These are phyloP conservation scores for Potentilla sterilis DNA, from an alignment of 306 rosid genomes.

Conservation along the genomic window DNA sequence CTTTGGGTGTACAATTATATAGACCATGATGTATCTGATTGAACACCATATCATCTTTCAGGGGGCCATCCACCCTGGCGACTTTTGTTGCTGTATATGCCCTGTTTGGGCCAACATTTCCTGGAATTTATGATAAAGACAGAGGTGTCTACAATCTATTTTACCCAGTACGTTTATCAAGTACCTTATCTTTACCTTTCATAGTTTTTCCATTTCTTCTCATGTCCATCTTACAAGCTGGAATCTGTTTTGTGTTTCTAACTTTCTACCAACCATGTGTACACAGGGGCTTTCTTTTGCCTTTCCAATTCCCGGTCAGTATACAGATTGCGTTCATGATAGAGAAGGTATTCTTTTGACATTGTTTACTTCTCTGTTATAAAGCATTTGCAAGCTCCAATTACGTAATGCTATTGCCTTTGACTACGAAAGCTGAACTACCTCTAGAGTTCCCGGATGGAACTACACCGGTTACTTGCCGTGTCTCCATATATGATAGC, in stretches of 20 bases:
- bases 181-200: conserved; percentile 1
- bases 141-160: conserved; percentile 89
- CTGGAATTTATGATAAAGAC: conserved; percentile 80
- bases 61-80: conserved; percentile 85
- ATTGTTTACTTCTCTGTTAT: conserved; percentile 7
- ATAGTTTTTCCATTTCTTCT: conserved; percentile 2
- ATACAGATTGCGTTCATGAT: conserved; percentile 76
- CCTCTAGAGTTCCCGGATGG: conserved; percentile 99
- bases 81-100: conserved; percentile 96
- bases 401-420: conserved; percentile 22
- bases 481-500: conserved; percentile 89
- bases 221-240: conserved; percentile 12
- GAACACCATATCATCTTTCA: conserved; percentile 31
- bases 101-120: conserved; percentile 93
- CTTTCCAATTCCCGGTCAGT: conserved; percentile 95
- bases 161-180: conserved; percentile 72
- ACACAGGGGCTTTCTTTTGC: conserved; percentile 93
- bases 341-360: conserved; percentile 64
- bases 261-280: conserved; percentile 14
- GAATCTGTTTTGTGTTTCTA: conserved; percentile 19
- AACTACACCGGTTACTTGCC: conserved; percentile 95
- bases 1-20: conserved; percentile 2
- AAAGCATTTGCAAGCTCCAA: conserved; percentile 24
- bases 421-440: conserved; percentile 57
- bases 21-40: background rate